Evolutionary conservation across 306 rosid species (phyloP).

Genomic region (Rubus parviflorus): DNA sequence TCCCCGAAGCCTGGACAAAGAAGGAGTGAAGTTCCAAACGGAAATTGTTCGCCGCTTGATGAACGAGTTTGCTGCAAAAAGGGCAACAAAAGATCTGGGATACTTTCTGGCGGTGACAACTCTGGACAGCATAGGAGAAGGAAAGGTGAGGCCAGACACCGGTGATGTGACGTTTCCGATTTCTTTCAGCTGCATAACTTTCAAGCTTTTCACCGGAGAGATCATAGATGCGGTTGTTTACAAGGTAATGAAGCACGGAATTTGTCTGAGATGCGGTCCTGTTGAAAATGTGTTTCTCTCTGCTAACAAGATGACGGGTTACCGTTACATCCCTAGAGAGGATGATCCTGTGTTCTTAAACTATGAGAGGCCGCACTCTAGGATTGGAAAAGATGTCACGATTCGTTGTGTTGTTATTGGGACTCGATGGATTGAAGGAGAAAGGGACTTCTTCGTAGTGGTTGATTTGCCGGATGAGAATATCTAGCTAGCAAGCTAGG

Average conservation of each 20-base stretch:
- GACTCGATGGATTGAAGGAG: constrained; percentile 81
- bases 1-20: constrained; percentile 54
- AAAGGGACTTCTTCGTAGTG: constrained; percentile 78
- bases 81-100: constrained; percentile 73
- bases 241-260: constrained; percentile 79
- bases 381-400: constrained; percentile 53
- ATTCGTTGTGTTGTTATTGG: constrained; percentile 75
- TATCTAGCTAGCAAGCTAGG: constrained; percentile 69
- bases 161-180: constrained; percentile 82
- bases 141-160: constrained; percentile 64
- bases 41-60: constrained; percentile 52
- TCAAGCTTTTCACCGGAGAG: constrained; percentile 81
- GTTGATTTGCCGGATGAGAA: constrained; percentile 49
- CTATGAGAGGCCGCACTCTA: constrained; percentile 38
- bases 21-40: constrained; percentile 65
- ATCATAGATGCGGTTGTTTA: constrained; percentile 66
- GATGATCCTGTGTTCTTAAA: constrained; percentile 61
- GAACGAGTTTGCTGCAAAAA: constrained; percentile 62
- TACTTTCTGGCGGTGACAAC: constrained; percentile 70
- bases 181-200: constrained; percentile 63
- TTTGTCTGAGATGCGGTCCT: constrained; percentile 77
- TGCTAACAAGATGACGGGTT: constrained; percentile 64
- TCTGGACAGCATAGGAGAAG: constrained; percentile 73
- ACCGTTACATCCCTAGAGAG: constrained; percentile 56
- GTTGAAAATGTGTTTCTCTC: constrained; percentile 68